These are phyloP conservation scores for Xylariaceae sp. DNA, from an alignment of 2,329 filamentous ascomycete genomes.

Conservation along the genomic window DNA sequence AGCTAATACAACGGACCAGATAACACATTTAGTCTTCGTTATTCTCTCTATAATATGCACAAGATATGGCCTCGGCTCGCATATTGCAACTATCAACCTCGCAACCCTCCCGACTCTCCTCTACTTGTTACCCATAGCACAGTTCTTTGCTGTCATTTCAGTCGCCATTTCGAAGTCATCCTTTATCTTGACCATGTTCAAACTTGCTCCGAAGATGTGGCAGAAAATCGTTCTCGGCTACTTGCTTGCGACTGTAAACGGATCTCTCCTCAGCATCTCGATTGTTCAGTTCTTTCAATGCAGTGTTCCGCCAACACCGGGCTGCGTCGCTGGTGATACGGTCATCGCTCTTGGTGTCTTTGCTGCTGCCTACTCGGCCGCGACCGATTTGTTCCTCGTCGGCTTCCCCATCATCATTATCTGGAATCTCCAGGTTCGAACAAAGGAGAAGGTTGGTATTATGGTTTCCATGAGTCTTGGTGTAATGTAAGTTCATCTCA, in stretches of 20 bases:
- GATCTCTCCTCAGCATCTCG: conserved; percentile 17
- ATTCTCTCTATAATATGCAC: conserved; percentile 10
- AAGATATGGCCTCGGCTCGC: conserved; percentile 9
- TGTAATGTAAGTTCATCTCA: background rate
- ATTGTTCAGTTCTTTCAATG: conserved; percentile 17
- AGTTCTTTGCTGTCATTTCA: conserved; percentile 23
- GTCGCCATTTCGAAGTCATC: conserved; percentile 25
- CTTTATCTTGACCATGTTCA: conserved; percentile 23
- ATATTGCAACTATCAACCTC: conserved; percentile 10
- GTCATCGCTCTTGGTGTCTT: conserved; percentile 5
- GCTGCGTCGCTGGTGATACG: conserved; percentile 1
- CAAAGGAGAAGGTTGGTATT: background rate
- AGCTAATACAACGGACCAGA: background rate
- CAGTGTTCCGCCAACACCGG: background rate
- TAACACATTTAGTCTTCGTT: conserved; percentile 12
- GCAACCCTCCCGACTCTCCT: conserved; percentile 13
- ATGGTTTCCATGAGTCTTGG: conserved; percentile 7
- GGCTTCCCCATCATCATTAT: conserved; percentile 2
- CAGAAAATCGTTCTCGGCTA: conserved; percentile 21
- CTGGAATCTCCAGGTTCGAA: conserved; percentile 4
- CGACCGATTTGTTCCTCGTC: conserved; percentile 2
- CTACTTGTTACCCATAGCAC: conserved; percentile 18
- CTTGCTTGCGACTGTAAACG: conserved; percentile 20
- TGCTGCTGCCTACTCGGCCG: conserved; percentile 3
- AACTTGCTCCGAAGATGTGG: conserved; percentile 15